Evolutionary conservation across 257 asterid genomes (phyloP).

Genomic region (Fraxinus pennsylvanica): DNA sequence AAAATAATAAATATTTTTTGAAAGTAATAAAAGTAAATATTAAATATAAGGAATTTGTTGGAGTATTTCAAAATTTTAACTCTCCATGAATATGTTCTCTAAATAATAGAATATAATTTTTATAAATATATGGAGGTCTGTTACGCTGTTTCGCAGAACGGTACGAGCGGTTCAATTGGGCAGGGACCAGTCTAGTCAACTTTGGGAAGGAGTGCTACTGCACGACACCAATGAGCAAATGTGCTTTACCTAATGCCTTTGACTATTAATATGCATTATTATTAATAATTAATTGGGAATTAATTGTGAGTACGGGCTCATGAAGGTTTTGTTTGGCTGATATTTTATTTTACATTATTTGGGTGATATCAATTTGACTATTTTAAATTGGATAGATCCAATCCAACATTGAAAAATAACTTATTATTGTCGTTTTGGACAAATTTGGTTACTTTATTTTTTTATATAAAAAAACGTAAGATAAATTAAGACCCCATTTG

Average conservation of each 20-base stretch:
- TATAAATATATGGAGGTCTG: neutral
- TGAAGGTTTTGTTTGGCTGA: neutral
- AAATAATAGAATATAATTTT: too few relatives aligned
- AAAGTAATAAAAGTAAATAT: too few relatives aligned
- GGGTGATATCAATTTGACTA: neutral
- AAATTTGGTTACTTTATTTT: too few relatives aligned
- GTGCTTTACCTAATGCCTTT: slow-evolving; percentile 29
- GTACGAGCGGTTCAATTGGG: neutral
- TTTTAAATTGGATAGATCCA: neutral
- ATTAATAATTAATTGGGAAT: neutral
- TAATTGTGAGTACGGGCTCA: neutral
- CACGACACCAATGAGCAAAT: neutral
- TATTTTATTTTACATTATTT: too few relatives aligned
- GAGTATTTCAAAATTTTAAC: too few relatives aligned
- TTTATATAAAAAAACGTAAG: too few relatives aligned
- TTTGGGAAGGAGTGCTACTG: neutral
- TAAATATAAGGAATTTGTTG: too few relatives aligned
- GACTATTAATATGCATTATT: neutral
- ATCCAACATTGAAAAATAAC: too few relatives aligned
- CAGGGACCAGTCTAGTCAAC: neutral
- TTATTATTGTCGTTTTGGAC: too few relatives aligned
- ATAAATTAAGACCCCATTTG: too few relatives aligned
- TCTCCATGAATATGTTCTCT: too few relatives aligned
- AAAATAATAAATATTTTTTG: too few relatives aligned
- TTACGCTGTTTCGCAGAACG: slow-evolving; percentile 4